A percentile compares a stretch with the other conserved stretches of the same genome.
These are phyloP conservation scores for Fusarium duplospermum DNA, from an alignment of 2,329 filamentous ascomycete species.

Conservation along the genomic window DNA sequence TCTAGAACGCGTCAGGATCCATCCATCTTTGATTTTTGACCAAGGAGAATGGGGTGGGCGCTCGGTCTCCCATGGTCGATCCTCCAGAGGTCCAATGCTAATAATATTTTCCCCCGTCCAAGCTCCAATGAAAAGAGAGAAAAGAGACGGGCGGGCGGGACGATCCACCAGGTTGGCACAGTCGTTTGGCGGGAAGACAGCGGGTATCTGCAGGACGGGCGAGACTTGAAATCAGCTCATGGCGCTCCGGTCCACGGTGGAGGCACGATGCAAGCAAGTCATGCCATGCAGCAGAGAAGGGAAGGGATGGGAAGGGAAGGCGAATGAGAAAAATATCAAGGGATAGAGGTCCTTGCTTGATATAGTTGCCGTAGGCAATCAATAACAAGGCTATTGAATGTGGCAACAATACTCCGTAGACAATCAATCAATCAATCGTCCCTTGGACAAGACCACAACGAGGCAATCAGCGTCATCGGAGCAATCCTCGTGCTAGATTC, in stretches of 20 bases:
- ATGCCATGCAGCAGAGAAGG: slow-evolving; percentile 37
- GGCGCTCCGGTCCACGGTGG: slow-evolving; percentile 30
- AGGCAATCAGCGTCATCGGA: background rate
- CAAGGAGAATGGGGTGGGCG: slow-evolving; percentile 19
- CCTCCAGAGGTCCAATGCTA: slow-evolving; percentile 24
- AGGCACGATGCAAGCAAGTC: slow-evolving; percentile 38
- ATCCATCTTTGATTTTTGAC: slow-evolving; percentile 8
- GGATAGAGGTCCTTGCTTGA: background rate
- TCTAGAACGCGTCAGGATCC: background rate
- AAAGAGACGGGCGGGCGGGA: slow-evolving; percentile 25
- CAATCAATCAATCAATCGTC: background rate
- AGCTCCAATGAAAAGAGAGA: slow-evolving; percentile 36
- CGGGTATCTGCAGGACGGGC: slow-evolving; percentile 37
- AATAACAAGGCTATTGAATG: slow-evolving; percentile 8
- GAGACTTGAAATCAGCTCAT: slow-evolving; percentile 43
- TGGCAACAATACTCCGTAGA: background rate
- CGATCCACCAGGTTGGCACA: slow-evolving; percentile 41
- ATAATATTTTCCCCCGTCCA: slow-evolving; percentile 28
- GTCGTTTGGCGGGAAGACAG: slow-evolving; percentile 33
- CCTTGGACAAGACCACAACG: background rate
- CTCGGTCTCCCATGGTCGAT: slow-evolving; percentile 22
- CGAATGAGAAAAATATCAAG: background rate
- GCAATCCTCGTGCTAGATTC: background rate
- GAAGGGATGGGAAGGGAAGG: background rate
- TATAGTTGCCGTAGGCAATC: background rate